Conservation (phyloP, 2,329 filamentous ascomycete species). For the Hortaea sp. region DNA sequence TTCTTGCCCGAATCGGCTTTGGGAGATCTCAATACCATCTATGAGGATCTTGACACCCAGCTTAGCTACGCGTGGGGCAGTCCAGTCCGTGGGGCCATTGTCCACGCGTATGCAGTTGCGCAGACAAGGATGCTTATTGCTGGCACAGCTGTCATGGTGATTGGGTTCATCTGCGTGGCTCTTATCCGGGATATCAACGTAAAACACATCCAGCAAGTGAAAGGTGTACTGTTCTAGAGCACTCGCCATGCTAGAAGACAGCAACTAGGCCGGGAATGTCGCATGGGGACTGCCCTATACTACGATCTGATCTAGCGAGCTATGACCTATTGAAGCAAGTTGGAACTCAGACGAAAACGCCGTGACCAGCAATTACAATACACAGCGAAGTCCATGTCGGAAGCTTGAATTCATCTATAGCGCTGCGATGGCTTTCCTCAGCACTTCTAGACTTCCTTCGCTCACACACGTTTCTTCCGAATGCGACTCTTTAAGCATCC, state of each 20-base stretch:
- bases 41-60: constrained; percentile 25
- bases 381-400: constrained; percentile 25
- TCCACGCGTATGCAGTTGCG: constrained; percentile 28
- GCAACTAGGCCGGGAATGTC: too few relatives aligned
- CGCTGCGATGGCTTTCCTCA: constrained; percentile 47
- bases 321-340: too few relatives aligned
- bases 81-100: constrained; percentile 34
- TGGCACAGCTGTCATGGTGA: not conserved
- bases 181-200: not conserved
- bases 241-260: too few relatives aligned
- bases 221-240: not conserved
- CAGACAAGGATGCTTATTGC: not conserved
- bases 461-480: constrained; percentile 39
- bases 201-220: not conserved
- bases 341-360: too few relatives aligned
- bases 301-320: too few relatives aligned
- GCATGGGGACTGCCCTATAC: too few relatives aligned
- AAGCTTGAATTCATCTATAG: constrained; percentile 37
- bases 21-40: constrained; percentile 21
- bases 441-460: constrained; percentile 45
- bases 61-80: constrained; percentile 32
- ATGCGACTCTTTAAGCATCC: constrained; percentile 53
- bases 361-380: not conserved
- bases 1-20: constrained; percentile 35
- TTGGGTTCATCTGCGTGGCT: not conserved